These are phyloP conservation scores for Triticum timopheevii DNA, from an alignment of 176 grass and related monocot genomes.

Conservation along the genomic window DNA sequence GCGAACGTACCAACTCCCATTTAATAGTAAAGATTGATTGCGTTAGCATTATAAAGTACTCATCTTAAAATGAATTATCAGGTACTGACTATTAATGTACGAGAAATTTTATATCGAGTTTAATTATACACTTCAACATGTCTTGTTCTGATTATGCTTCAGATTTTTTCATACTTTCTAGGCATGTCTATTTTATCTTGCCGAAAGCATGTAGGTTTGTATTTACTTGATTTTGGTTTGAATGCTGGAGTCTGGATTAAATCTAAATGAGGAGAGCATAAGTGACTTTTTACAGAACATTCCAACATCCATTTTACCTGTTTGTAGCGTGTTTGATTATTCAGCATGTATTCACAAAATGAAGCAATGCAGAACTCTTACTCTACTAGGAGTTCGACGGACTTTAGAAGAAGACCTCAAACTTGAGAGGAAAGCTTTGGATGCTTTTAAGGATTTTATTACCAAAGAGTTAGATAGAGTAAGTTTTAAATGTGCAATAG, in stretches of 20 bases:
- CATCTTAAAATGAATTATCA: constrained; percentile 1
- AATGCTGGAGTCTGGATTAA: constrained; percentile 8
- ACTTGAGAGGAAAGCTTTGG: constrained; percentile 75
- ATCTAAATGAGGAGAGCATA: neutral
- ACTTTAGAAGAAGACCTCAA: constrained; percentile 92
- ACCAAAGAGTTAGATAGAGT: constrained; percentile 71
- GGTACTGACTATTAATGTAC: neutral
- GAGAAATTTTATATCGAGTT: neutral
- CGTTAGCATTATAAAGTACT: neutral
- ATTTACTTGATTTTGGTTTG: constrained; percentile 30
- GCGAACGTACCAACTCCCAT: no score
- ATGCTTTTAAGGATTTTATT: constrained; percentile 68
- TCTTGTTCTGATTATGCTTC: constrained; percentile 4
- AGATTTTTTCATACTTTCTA: neutral
- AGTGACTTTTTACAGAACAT: neutral
- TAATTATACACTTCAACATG: neutral
- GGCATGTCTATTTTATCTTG: neutral
- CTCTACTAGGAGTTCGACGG: constrained; percentile 74
- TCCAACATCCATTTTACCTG: neutral
- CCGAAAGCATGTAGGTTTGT: constrained; percentile 4
- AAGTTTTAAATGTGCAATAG: constrained; percentile 19
- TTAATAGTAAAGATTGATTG: neutral
- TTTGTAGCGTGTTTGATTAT: constrained; percentile 21
- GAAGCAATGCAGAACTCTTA: constrained; percentile 73
- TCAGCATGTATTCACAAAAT: constrained; percentile 32